phyloP scores from a whole-genome alignment of 2,329 filamentous ascomycete genomes.

The Nemania serpens region DNA sequence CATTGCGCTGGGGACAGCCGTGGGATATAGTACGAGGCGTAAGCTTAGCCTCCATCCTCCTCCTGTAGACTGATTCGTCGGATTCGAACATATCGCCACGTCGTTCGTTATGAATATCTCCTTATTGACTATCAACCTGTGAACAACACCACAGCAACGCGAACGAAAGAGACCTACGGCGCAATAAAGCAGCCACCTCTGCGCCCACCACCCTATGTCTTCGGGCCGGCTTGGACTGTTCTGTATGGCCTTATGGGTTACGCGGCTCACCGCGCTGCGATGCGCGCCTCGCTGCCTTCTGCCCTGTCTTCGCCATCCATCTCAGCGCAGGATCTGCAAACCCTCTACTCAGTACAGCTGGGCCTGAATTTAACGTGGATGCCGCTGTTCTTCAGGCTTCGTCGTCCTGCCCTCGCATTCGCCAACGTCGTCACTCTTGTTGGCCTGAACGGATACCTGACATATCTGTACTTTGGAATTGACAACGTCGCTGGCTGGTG shows the following conservation, averaged over 20 bases:
- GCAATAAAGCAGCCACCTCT: constrained; percentile 70
- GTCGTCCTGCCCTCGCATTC: constrained; percentile 74
- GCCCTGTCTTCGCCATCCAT: constrained; percentile 40
- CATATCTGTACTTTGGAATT: constrained; percentile 75
- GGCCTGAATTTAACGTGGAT: constrained; percentile 87
- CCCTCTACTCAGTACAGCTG: constrained; percentile 84
- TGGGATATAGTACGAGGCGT: constrained; percentile 73
- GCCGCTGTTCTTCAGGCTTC: constrained; percentile 86
- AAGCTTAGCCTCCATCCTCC: constrained; percentile 38
- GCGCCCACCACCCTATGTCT: constrained; percentile 64
- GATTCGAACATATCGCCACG: background rate
- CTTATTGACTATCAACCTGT: constrained; percentile 3
- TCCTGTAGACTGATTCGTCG: background rate
- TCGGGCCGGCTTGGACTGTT: constrained; percentile 68
- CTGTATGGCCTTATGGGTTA: constrained; percentile 86
- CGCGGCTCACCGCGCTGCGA: constrained; percentile 78
- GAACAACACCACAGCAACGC: constrained; percentile 48
- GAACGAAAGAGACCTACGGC: constrained; percentile 66
- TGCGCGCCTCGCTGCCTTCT: constrained; percentile 62
- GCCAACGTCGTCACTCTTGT: constrained; percentile 75
- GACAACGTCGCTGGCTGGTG: constrained; percentile 75
- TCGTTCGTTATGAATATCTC: background rate
- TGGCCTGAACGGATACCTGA: constrained; percentile 73
- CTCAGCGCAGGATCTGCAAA: constrained; percentile 64
- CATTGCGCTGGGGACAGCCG: constrained; percentile 71